phyloP scores from a whole-genome alignment of 352 stramenopile genomes.

The Globisporangium megalacanthum region DNA sequence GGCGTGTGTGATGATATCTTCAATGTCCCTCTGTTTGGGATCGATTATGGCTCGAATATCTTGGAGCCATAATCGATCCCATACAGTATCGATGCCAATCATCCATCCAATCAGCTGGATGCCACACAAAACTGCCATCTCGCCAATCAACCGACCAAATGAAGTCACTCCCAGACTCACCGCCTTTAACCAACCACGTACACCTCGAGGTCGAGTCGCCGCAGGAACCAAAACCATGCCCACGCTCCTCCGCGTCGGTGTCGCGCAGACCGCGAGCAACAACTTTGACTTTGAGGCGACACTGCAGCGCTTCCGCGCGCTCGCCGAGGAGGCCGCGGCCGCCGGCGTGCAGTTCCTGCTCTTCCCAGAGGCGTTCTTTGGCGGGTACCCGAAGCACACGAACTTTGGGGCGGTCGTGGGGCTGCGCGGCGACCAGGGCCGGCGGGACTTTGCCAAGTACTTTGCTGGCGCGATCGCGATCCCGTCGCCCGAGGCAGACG shows the following conservation, averaged over 20 bases:
- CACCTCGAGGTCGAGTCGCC: not conserved
- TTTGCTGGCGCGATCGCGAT: constrained; percentile 14
- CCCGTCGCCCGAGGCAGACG: constrained; percentile 16
- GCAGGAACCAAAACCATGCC: not conserved
- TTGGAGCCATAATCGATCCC: too few relatives aligned
- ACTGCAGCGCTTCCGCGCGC: constrained; percentile 15
- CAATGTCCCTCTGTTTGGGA: too few relatives aligned
- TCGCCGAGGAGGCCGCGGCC: constrained; percentile 7
- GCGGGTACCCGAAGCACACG: constrained; percentile 21
- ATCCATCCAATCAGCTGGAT: not conserved
- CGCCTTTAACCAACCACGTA: not conserved
- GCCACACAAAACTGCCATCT: not conserved
- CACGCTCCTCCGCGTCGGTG: constrained; percentile 15
- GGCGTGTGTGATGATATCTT: too few relatives aligned
- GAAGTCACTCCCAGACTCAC: too few relatives aligned
- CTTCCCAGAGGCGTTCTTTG: constrained; percentile 24
- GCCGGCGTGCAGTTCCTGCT: constrained; percentile 17
- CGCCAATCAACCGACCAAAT: too few relatives aligned
- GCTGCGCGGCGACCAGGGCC: constrained; percentile 13
- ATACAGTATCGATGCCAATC: too few relatives aligned
- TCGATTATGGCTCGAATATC: too few relatives aligned
- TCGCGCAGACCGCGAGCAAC: constrained; percentile 19
- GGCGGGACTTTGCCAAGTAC: constrained; percentile 19
- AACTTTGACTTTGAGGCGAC: constrained; percentile 20
- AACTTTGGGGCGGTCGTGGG: constrained; percentile 19